Evolutionary conservation across 2,329 filamentous ascomycete genomes (phyloP), one percentile per base, ranked within the genome.

Genomic region (Trichoderma brevicompactum): DNA sequence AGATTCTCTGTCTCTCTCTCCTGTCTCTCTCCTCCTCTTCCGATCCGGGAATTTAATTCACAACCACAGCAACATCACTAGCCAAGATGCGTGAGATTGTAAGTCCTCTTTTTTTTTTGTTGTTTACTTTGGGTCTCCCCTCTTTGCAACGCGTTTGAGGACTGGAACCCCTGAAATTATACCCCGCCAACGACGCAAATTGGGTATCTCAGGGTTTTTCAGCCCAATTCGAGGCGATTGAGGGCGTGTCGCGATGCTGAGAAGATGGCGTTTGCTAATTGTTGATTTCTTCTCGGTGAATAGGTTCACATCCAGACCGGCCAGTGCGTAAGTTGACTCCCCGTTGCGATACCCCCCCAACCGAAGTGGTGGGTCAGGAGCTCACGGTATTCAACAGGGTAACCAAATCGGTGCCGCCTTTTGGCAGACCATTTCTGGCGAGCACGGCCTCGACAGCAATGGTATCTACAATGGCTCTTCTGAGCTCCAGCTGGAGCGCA

Each of bases 321-420:
- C 83, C 95, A 99, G 89, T 98, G 95, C 87, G 94, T 97, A 83
- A 83, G 83, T 85, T 56, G 28, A 64, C 53, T 58, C 23, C 23
- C 55, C 69, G 34, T 54, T 55, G 54, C 63, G 6, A 40, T 7
- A 3, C 15, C 56, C 41, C 55, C 56, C 28, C 44, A 13, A 6
- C 23, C 36, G 41, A 46, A 19, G 10, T 44, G 28, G 54, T 28
- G 52, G 41, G 52, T 68, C 68, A 66, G 70, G 65, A 67, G 73
- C 79, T 82, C 74, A 84, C 77, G 68, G 70, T 60, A 68, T 71
- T 75, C 68, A 65, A 74, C 76, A 97, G 94, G 95, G 95, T 89
- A 99, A 99, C 91, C 95, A 99, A 92, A 97, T 98, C 76, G 95
- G 95, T 94, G 95, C 95, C 87, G 95, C 95, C 84, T 99, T 99